Percentiles rank a stretch among this genome's conserved stretches.
Conservation (phyloP, 2,329 filamentous ascomycete genomes). For the Paraconiothyrium sp. region DNA sequence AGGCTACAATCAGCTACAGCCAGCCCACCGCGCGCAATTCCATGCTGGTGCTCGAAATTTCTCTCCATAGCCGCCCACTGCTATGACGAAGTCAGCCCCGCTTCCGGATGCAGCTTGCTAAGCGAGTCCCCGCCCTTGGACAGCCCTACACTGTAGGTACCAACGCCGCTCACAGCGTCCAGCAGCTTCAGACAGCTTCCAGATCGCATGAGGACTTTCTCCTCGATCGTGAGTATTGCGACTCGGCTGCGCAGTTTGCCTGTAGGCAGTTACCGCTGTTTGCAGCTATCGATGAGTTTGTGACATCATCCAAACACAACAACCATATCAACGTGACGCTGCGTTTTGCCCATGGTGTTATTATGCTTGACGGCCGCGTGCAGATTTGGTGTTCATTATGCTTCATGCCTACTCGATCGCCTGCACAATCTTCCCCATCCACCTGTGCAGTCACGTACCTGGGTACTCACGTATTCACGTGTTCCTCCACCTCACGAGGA, state of each 20-base stretch:
- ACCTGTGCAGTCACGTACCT: too few relatives aligned
- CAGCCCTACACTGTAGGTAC: slow-evolving; percentile 1
- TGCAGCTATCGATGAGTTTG: neutral
- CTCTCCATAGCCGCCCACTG: neutral
- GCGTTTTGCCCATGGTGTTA: neutral
- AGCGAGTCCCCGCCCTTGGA: slow-evolving; percentile 17
- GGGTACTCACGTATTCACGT: neutral
- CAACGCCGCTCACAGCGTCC: neutral
- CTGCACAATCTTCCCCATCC: neutral
- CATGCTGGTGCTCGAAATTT: slow-evolving; percentile 16
- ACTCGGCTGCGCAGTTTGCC: neutral
- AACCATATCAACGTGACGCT: slow-evolving; percentile 7
- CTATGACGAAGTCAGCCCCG: slow-evolving; percentile 16
- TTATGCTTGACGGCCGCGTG: neutral
- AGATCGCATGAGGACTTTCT: neutral
- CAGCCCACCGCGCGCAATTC: slow-evolving; percentile 9
- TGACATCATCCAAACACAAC: neutral
- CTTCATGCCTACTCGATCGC: neutral
- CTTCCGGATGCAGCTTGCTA: slow-evolving; percentile 10
- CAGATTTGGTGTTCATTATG: neutral
- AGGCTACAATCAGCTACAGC: slow-evolving; percentile 7
- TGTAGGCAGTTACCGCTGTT: neutral
- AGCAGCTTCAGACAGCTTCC: neutral
- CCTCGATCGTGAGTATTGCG: neutral
- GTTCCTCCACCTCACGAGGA: neutral